Base-by-base conservation (phyloP, 257 asterid species). In the Verbascum thapsus region DNA sequence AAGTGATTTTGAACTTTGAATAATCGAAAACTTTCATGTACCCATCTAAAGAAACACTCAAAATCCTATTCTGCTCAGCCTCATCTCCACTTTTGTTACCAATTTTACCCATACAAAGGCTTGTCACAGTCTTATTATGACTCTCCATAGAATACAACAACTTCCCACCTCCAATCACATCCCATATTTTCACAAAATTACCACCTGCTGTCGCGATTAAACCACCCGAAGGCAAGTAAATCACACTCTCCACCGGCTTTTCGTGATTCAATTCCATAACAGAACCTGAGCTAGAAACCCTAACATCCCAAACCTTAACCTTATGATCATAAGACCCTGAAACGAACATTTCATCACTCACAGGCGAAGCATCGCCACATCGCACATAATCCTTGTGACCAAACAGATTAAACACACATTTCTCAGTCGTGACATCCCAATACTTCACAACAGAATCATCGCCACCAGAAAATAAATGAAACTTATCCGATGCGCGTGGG, bases 311-410 rank as follows among this genome's bases (percentile, higher is more conserved):
- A 44, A 94, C 65, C 75, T 70, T 81, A 19, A 87, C 78, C 0
- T 74, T 79, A 58, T 90, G 97, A 72, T 94, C 99, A 41, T 94
- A 94, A 1, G 88, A 80, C 0, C 99, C 97, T 0, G 99, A 86
- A 54, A 84, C 77, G 59, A 94, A 94, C 92, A 87, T 71, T 39
- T 87, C 95, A 53, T 84, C 96, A 13, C 95, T 85, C 16, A 78
- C 88, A 0, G 95, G 96, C 4, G 92, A 87, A 32, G 80, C 74
- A 73, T 90, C 97, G 0, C 96, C 95, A 32, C 97, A 90, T 6
- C 99, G 75, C 26, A 94, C 90, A 41, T 94, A 94, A 71, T 94
- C 97, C 79, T 85, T 87, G 73, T 90, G 96, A 16, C 97, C 99
- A 6, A 82, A 49, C 1, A 90, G 83, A 66, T 85, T 70, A 6